Conservation (phyloP, 163 green algal species). For the Scenedesmus sp. region DNA sequence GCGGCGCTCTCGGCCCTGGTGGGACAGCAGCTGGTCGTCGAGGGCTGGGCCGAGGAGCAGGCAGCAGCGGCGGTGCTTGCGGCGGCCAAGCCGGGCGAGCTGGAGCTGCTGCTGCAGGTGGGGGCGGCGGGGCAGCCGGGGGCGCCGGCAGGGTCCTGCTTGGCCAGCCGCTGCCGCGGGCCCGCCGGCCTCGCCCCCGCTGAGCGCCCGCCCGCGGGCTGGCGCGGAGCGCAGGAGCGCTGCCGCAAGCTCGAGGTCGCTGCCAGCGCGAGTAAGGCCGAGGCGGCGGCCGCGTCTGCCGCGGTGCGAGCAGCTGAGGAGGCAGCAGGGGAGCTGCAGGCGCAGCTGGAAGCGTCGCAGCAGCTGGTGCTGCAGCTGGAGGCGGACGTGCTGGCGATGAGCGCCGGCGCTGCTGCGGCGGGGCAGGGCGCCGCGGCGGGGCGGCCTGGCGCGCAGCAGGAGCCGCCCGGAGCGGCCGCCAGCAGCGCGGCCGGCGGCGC, state of each 20-base stretch:
- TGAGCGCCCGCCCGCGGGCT: no score
- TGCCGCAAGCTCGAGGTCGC: conserved; percentile 13
- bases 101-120: conserved; percentile 34
- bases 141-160: no score
- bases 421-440: neutral
- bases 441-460: neutral
- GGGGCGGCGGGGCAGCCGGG: neutral
- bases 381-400: conserved; percentile 27
- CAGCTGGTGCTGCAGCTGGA: conserved; percentile 37
- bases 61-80: conserved; percentile 36
- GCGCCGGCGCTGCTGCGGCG: conserved; percentile 29
- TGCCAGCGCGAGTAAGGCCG: conserved; percentile 8
- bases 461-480: neutral
- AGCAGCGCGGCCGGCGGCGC: neutral
- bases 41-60: conserved; percentile 18
- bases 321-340: conserved; percentile 1
- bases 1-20: conserved; percentile 28
- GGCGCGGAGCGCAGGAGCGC: conserved; percentile 31
- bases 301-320: neutral
- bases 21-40: conserved; percentile 31
- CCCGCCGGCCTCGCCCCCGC: no score
- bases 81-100: no score
- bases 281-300: conserved; percentile 9
- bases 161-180: no score
- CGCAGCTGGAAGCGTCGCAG: conserved; percentile 20